phyloP scores from a whole-genome alignment of 352 stramenopile genomes.

The Globisporangium perplexum region DNA sequence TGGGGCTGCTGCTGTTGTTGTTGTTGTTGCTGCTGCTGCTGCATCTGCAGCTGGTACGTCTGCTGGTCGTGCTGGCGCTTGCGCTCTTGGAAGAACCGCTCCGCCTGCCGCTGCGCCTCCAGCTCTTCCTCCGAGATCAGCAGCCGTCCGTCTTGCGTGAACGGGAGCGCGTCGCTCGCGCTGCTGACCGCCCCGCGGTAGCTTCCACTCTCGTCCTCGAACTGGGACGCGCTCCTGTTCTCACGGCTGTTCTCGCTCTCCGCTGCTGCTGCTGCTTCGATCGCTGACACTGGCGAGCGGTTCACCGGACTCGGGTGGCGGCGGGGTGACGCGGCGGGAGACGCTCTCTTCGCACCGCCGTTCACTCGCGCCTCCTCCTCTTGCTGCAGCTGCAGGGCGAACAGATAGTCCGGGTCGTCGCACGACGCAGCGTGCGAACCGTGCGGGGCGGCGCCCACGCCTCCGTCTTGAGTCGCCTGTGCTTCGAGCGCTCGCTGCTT shows the following conservation, averaged over 20 bases:
- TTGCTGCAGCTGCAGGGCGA: conserved; percentile 68
- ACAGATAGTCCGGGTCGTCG: conserved; percentile 60
- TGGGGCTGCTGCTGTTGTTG: conserved; percentile 11
- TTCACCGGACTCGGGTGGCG: conserved; percentile 17
- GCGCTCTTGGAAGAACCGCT: conserved; percentile 68
- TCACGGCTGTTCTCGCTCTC: not conserved
- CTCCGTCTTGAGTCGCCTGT: not conserved
- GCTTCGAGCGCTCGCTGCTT: conserved; percentile 17
- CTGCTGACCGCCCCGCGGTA: conserved; percentile 6
- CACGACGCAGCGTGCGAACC: conserved; percentile 2
- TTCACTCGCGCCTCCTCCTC: conserved; percentile 55
- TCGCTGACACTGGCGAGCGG: not conserved
- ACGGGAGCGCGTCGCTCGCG: conserved; percentile 33
- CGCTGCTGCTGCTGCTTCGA: not conserved
- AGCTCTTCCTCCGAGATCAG: conserved; percentile 58
- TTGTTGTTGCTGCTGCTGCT: conserved; percentile 25
- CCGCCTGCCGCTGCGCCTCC: conserved; percentile 61
- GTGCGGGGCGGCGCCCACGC: not conserved
- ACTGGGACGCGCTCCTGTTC: conserved; percentile 3
- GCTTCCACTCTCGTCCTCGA: not conserved
- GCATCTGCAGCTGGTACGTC: conserved; percentile 31
- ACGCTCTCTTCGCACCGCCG: conserved; percentile 8
- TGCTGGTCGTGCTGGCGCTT: conserved; percentile 45
- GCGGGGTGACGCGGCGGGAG: conserved; percentile 8
- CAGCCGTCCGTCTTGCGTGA: conserved; percentile 49